These are phyloP conservation scores for Raffaelea deltoideospora DNA, from an alignment of 2,329 filamentous ascomycete species.

Conservation along the genomic window DNA sequence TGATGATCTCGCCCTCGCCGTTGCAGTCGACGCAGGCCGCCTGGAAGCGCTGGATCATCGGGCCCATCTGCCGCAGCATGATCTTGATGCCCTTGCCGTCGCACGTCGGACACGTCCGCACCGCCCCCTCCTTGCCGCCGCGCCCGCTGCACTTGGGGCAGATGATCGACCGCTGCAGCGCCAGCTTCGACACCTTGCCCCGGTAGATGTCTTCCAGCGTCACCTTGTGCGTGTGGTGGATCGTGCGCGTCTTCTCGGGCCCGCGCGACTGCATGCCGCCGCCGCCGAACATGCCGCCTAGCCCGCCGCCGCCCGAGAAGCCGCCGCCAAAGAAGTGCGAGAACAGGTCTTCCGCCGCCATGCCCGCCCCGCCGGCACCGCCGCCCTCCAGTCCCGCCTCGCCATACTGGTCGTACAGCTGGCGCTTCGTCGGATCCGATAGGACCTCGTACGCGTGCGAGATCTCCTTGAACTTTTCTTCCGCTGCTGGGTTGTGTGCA, in stretches of 20 bases:
- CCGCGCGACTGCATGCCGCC: constrained; percentile 66
- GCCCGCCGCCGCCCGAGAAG: constrained; percentile 55
- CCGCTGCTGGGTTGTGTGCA: constrained; percentile 77
- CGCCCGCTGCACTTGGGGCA: constrained; percentile 88
- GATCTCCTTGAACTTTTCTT: constrained; percentile 97
- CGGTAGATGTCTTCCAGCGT: constrained; percentile 96
- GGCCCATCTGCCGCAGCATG: constrained; percentile 99
- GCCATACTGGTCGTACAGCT: constrained; percentile 92
- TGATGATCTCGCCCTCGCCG: constrained; percentile 91
- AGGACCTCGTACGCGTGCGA: constrained; percentile 93
- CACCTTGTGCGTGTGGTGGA: constrained; percentile 97
- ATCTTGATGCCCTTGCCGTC: constrained; percentile 97
- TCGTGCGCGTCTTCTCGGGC: constrained; percentile 79
- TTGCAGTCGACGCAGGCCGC: constrained; percentile 97
- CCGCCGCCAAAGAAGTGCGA: constrained; percentile 87
- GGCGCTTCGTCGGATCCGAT: constrained; percentile 80
- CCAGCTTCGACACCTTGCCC: constrained; percentile 94
- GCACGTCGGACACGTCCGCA: constrained; percentile 81
- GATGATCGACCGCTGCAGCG: constrained; percentile 92
- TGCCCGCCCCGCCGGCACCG: constrained; percentile 53
- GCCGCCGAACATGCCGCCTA: constrained; percentile 65
- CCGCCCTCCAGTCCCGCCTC: constrained; percentile 92
- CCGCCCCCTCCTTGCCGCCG: constrained; percentile 94
- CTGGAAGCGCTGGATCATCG: constrained; percentile 99
- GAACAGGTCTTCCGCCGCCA: constrained; percentile 93